Percentiles rank a stretch among this genome's conserved stretches.
Evolutionary conservation across 1,139 yeast genomes (phyloP).

Genomic region (Eremothecium sinecaudum): DNA sequence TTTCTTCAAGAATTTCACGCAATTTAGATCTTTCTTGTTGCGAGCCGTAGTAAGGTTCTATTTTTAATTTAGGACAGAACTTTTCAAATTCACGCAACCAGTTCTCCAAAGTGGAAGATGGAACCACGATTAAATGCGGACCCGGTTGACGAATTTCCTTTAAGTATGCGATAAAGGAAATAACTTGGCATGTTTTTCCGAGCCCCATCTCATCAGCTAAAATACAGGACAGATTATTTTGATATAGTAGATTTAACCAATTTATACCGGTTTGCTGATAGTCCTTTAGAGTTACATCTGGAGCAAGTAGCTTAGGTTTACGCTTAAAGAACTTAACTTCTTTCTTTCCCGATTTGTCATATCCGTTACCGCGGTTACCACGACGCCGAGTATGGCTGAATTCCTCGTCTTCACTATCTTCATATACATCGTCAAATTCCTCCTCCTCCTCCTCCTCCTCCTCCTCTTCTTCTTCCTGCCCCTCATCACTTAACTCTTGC

Average conservation of each 20-base stretch:
- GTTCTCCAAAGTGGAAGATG: conserved; percentile 91
- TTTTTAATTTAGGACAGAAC: conserved; percentile 71
- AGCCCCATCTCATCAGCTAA: conserved; percentile 98
- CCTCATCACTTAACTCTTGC: conserved; percentile 40
- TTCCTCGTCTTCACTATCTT: conserved; percentile 15
- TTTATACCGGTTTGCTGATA: conserved; percentile 94
- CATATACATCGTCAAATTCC: conserved; percentile 13
- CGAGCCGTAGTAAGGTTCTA: conserved; percentile 90
- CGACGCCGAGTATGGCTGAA: conserved; percentile 14
- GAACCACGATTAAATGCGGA: conserved; percentile 83
- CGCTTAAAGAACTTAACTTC: conserved; percentile 49
- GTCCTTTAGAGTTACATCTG: conserved; percentile 60
- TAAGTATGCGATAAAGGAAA: conserved; percentile 80
- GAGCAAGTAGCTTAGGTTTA: conserved; percentile 59
- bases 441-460: conserved; percentile 36
- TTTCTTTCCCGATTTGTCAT: conserved; percentile 22
- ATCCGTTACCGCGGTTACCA: conserved; percentile 25
- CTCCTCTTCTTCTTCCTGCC: too few relatives aligned
- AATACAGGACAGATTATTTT: conserved; percentile 74
- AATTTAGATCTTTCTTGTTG: conserved; percentile 77
- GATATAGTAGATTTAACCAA: conserved; percentile 79
- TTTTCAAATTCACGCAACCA: conserved; percentile 93
- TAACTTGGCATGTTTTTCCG: conserved; percentile 94
- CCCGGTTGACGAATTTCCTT: conserved; percentile 54
- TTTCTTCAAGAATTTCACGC: conserved; percentile 51